phyloP scores from a whole-genome alignment of 306 rosid species.

The Vigna hirtella region DNA sequence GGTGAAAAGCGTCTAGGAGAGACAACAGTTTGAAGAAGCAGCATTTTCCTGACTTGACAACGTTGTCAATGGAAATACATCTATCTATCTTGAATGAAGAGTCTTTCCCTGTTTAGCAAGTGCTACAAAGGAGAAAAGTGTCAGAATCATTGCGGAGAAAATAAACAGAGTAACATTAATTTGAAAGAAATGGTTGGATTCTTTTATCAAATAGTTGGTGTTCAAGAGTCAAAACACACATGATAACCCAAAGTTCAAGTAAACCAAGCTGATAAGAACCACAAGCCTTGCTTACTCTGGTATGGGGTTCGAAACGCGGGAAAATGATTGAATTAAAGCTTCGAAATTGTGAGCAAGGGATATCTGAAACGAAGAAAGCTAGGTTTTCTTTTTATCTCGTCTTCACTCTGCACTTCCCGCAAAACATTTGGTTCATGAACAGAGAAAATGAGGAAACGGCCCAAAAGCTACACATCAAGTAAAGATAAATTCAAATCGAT shows the following conservation, averaged over 20 bases:
- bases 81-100: conserved; percentile 2
- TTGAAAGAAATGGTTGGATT: conserved; percentile 14
- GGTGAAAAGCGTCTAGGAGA: conserved; percentile 45
- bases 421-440: neutral
- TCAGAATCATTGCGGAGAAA: conserved; percentile 7
- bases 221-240: neutral
- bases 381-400: neutral
- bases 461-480: neutral
- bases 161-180: neutral
- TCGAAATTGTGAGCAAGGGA: neutral
- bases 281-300: neutral
- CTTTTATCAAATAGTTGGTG: conserved; percentile 49
- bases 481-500: no score
- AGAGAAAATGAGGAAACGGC: neutral
- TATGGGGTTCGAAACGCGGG: neutral
- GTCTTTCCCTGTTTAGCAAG: neutral
- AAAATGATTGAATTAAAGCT: conserved; percentile 11
- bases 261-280: no score
- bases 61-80: conserved; percentile 24
- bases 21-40: conserved; percentile 47
- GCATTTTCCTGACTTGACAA: conserved; percentile 46
- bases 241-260: neutral
- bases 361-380: conserved; percentile 4
- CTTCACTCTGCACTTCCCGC: conserved; percentile 4
- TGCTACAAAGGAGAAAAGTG: neutral